phyloP scores from a whole-genome alignment of 2,329 filamentous ascomycete genomes.

The Beauveria bassiana region DNA sequence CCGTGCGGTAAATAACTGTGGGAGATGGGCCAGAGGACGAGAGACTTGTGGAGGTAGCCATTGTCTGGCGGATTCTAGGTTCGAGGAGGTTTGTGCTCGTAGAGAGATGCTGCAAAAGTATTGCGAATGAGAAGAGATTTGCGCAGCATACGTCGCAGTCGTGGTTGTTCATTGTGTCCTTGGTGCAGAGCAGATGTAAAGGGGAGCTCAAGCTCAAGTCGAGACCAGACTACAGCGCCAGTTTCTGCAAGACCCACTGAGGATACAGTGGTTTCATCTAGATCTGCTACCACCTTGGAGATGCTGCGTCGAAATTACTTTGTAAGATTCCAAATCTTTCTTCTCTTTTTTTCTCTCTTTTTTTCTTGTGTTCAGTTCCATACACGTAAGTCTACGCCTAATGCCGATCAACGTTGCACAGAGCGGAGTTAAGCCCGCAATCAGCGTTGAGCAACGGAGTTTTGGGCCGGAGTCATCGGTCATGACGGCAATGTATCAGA shows the following conservation, averaged over 20 bases:
- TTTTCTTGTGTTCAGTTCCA: too few species aligned
- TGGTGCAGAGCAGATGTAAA: not conserved
- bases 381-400: too few species aligned
- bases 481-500: not conserved
- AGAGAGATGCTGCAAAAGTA: slow-evolving; percentile 27
- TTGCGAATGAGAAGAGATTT: slow-evolving; percentile 28
- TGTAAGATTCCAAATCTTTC: too few species aligned
- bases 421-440: not conserved
- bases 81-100: slow-evolving; percentile 21
- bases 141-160: slow-evolving; percentile 26
- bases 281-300: not conserved
- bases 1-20: not conserved
- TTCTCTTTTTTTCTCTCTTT: not conserved
- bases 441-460: not conserved
- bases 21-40: not conserved
- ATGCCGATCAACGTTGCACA: not conserved
- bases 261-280: not conserved
- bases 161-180: slow-evolving; percentile 16
- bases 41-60: not conserved
- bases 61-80: not conserved
- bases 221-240: not conserved
- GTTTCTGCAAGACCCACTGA: not conserved
- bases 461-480: not conserved
- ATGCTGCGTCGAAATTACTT: too few species aligned
- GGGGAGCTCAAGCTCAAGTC: not conserved